A percentile compares a stretch with the other conserved stretches of the same genome.
These are phyloP conservation scores for Earliella scabrosa DNA, from an alignment of 1,284 basidiomycete genomes.

Conservation along the genomic window DNA sequence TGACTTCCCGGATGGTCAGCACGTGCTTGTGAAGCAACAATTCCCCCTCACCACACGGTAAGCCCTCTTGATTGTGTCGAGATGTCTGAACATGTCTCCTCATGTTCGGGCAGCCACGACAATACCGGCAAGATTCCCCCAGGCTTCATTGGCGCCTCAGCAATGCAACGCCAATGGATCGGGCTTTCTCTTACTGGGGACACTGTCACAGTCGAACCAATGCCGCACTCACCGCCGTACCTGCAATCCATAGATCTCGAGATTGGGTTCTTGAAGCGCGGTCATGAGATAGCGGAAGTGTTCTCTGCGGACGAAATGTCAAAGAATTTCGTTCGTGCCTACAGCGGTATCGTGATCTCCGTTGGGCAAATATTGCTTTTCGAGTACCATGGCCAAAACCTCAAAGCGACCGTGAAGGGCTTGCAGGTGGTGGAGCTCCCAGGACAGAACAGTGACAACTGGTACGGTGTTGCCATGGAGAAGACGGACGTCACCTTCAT, in stretches of 20 bases:
- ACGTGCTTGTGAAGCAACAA: slow-evolving; percentile 73
- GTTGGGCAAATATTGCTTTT: slow-evolving; percentile 81
- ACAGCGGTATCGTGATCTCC: slow-evolving; percentile 71
- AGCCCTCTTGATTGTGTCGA: slow-evolving; percentile 30
- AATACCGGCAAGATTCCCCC: slow-evolving; percentile 69
- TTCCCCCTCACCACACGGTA: slow-evolving; percentile 78
- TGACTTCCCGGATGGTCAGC: slow-evolving; percentile 76
- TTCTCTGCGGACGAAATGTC: slow-evolving; percentile 90
- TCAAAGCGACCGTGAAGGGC: slow-evolving; percentile 76
- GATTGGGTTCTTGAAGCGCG: slow-evolving; percentile 72
- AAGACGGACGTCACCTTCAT: slow-evolving; percentile 91
- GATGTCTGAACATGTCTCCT: background rate
- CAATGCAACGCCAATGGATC: slow-evolving; percentile 85
- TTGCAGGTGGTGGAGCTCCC: slow-evolving; percentile 73
- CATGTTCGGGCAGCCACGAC: slow-evolving; percentile 60
- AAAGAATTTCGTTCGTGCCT: slow-evolving; percentile 71
- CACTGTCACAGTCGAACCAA: slow-evolving; percentile 68
- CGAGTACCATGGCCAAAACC: slow-evolving; percentile 89
- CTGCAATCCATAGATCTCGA: slow-evolving; percentile 82
- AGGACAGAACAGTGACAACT: slow-evolving; percentile 48
- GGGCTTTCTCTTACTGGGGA: slow-evolving; percentile 82
- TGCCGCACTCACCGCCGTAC: slow-evolving; percentile 70
- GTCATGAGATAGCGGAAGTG: slow-evolving; percentile 67
- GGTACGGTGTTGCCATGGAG: slow-evolving; percentile 85
- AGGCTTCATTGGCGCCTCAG: slow-evolving; percentile 69